Base-by-base conservation (phyloP, 2,329 filamentous ascomycete species). In the Periconia sp. region DNA sequence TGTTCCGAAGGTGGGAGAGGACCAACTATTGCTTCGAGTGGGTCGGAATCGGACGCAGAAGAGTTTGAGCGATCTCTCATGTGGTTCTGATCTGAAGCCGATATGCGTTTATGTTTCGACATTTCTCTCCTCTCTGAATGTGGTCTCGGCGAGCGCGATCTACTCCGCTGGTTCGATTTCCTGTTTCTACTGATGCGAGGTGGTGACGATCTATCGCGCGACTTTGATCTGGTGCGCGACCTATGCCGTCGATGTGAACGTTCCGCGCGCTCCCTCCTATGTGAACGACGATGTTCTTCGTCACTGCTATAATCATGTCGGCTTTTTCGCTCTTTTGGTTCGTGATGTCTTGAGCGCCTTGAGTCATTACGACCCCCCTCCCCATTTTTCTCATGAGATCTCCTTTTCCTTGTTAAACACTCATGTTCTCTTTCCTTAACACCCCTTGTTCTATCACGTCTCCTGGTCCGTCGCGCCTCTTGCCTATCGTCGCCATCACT, bases 21-120 rank as follows among this genome's bases (percentile, higher is more conserved):
- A 0, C 92, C 92, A 33, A 96, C 86, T 18, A 93, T 77, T 3
- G 88, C 85, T 52, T 92, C 87, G 3, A 92, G 76, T 1, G 90
- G 87, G 68, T 95, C 90, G 0, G 89, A 92, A 40, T 76, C 74
- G 2, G 68, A 73, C n/a, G 52, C 63, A 35, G 54, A 49, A 2
- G 59, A 52, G 20, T 53, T 44, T 15, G 64, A 56, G 18, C 17
- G 37, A 30, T 53, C 60, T 47, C 33, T 56, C 35, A 43, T 50
- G 9, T 45, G 18, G 14, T 47, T 49, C 11, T 31, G 20, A 14
- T 44, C 42, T 13, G 45, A 37, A 43, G 49, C 45, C 49, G 9
- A 41, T 11, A 13, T 37, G 13, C 5, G 11, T 37, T 37, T 5
- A 13, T 37, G 15, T 5, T 11, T 37, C 11, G 33, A 37, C 13